Evolutionary conservation across 345 rosid species (phyloP).

Genomic region (Eutrema yunnanense): DNA sequence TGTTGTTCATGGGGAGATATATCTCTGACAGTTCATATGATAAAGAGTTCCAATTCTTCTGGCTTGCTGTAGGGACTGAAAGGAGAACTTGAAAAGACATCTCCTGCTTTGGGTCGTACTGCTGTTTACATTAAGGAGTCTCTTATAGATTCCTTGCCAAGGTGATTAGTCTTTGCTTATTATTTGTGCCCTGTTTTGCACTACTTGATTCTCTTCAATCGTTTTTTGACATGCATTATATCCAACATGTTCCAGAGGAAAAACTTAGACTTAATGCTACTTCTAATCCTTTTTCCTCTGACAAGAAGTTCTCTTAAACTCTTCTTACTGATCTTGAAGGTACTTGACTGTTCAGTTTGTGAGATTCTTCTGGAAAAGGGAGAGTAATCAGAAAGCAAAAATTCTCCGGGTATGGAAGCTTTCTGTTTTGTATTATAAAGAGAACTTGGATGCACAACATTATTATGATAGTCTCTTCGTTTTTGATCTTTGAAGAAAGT

Average conservation of each 20-base stretch:
- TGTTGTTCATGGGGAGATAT: background rate
- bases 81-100: constrained; percentile 92
- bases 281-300: background rate
- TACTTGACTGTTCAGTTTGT: constrained; percentile 96
- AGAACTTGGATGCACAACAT: background rate
- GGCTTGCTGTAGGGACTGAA: constrained; percentile 59
- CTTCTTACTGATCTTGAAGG: constrained; percentile 39
- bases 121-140: constrained; percentile 84
- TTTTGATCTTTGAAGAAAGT: constrained; percentile 64
- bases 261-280: background rate
- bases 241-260: background rate
- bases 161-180: constrained; percentile 35
- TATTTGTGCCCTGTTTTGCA: background rate
- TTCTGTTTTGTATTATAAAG: background rate
- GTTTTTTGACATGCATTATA: background rate
- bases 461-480: background rate
- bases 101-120: constrained; percentile 80
- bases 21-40: background rate
- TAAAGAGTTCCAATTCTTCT: background rate
- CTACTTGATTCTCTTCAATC: background rate
- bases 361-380: constrained; percentile 99
- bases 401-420: constrained; percentile 65
- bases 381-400: constrained; percentile 96
- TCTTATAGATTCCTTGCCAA: constrained; percentile 70
- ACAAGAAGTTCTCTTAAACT: background rate